Evolutionary conservation across 257 asterid genomes (phyloP).

Genomic region (Phtheirospermum japonicum): DNA sequence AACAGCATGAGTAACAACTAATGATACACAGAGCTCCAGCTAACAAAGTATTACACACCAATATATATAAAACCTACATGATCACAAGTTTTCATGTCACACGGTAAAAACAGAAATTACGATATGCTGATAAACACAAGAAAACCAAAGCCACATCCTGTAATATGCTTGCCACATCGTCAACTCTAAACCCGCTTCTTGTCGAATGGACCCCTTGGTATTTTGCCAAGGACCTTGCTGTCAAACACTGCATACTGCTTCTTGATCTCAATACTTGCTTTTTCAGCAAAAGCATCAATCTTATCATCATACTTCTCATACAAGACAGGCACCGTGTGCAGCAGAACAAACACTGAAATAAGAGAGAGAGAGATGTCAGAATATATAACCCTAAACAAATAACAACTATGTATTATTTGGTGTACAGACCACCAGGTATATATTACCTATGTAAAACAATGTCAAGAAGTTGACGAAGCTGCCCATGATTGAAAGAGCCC

Average conservation of each 20-base stretch:
- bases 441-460: slow-evolving; percentile 65
- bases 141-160: neutral
- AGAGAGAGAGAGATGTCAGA: neutral
- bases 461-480: slow-evolving; percentile 87
- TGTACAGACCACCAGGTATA: neutral
- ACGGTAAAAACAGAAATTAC: neutral
- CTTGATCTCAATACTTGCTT: slow-evolving; percentile 60
- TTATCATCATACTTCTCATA: slow-evolving; percentile 83
- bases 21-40: neutral
- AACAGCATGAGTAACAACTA: neutral
- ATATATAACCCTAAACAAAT: neutral
- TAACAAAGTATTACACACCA: slow-evolving; percentile 5
- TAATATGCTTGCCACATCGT: neutral
- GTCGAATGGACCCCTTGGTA: slow-evolving; percentile 61
- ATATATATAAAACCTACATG: neutral
- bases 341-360: slow-evolving; percentile 57
- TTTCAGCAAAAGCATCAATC: slow-evolving; percentile 71
- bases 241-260: slow-evolving; percentile 75
- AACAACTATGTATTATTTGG: neutral
- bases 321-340: slow-evolving; percentile 76
- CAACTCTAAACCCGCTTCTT: slow-evolving; percentile 49
- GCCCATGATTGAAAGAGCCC: slow-evolving; percentile 78
- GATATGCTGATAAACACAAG: too few relatives aligned
- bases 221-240: slow-evolving; percentile 64
- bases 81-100: slow-evolving; percentile 7